Percentiles rank a stretch among this genome's conserved stretches.
Conservation (phyloP, 441 rosid species). For the Gossypium trilobum region DNA sequence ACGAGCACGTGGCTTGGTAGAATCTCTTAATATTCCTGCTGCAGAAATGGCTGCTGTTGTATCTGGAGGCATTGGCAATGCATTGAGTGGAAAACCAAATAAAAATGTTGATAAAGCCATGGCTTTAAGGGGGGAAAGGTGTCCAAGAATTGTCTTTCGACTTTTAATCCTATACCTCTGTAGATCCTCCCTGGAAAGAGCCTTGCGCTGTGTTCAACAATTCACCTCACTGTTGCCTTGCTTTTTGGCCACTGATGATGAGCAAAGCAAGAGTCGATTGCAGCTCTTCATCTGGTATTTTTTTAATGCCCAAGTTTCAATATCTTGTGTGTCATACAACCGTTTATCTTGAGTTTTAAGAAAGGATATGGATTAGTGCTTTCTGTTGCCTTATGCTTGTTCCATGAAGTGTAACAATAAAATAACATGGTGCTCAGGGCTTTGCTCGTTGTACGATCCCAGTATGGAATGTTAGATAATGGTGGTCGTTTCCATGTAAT, state of each 20-base stretch:
- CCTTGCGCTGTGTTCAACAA: constrained; percentile 88
- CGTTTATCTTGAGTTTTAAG: neutral
- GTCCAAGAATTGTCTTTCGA: constrained; percentile 83
- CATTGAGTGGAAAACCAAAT: constrained; percentile 73
- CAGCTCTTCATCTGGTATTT: constrained; percentile 82
- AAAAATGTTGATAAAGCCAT: constrained; percentile 88
- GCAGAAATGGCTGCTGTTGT: constrained; percentile 99
- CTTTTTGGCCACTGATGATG: constrained; percentile 74
- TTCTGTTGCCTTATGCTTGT: constrained; percentile 9
- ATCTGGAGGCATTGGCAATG: constrained; percentile 94
- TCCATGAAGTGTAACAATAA: constrained; percentile 18
- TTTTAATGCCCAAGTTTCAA: neutral
- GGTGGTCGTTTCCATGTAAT: constrained; percentile 96
- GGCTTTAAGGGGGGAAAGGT: constrained; percentile 91
- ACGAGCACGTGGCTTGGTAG: constrained; percentile 97
- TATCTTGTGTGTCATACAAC: constrained; percentile 5
- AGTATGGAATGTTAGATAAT: constrained; percentile 72
- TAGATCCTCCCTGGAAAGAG: constrained; percentile 79
- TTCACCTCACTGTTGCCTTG: constrained; percentile 77
- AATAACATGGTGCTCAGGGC: constrained; percentile 44
- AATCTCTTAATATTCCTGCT: constrained; percentile 93
- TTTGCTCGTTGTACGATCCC: constrained; percentile 72
- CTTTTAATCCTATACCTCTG: constrained; percentile 79
- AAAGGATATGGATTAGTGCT: neutral
- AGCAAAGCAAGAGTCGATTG: constrained; percentile 84